These are phyloP conservation scores for Gnomoniopsis smithogilvyi DNA, from an alignment of 2,329 filamentous ascomycete genomes.

Conservation along the genomic window DNA sequence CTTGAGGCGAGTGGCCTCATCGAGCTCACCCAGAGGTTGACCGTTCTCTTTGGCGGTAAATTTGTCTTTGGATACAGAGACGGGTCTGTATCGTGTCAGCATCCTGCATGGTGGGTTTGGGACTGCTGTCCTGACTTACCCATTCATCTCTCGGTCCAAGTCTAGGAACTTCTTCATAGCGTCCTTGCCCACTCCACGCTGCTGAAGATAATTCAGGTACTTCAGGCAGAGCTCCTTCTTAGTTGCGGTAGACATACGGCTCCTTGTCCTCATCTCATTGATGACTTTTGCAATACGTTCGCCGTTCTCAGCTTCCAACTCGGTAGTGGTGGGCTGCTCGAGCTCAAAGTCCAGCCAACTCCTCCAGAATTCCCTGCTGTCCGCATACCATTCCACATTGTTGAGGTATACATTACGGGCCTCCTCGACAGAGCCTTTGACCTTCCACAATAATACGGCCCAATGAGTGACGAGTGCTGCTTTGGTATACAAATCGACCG, in stretches of 20 bases:
- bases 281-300: conserved; percentile 79
- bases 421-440: conserved; percentile 75
- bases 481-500: conserved; percentile 75
- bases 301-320: conserved; percentile 62
- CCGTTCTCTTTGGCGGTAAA: conserved; percentile 44
- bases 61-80: conserved; percentile 41
- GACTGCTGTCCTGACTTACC: conserved; percentile 45
- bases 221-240: conserved; percentile 73
- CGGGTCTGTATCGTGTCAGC: conserved; percentile 34
- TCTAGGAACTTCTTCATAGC: conserved; percentile 82
- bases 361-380: conserved; percentile 86
- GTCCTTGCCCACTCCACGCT: conserved; percentile 70
- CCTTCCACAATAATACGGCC: conserved; percentile 83
- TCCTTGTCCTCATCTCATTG: conserved; percentile 70
- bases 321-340: conserved; percentile 68
- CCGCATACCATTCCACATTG: conserved; percentile 79
- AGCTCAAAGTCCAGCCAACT: conserved; percentile 88
- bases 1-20: conserved; percentile 47
- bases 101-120: background rate
- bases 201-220: conserved; percentile 82
- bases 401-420: conserved; percentile 80
- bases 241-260: conserved; percentile 61
- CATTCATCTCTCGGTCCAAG: conserved; percentile 84
- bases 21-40: conserved; percentile 39
- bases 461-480: conserved; percentile 85